phyloP scores from a whole-genome alignment of 768 basidiomycete species.

The Imleria badia region DNA sequence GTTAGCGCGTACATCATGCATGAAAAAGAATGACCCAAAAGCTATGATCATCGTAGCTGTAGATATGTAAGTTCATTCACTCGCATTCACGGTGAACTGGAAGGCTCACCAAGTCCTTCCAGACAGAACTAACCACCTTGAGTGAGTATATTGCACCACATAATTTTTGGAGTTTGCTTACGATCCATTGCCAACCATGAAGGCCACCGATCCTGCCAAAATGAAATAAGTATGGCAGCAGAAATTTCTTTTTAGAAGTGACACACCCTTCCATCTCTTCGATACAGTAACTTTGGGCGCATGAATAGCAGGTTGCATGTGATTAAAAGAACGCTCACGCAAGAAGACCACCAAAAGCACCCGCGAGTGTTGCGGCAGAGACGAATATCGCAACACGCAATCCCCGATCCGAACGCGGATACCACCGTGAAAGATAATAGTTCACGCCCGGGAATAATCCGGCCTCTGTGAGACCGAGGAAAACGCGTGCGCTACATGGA shows the following conservation, averaged over 20 bases:
- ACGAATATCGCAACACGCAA: constrained; percentile 62
- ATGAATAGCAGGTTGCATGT: not conserved
- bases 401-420: constrained; percentile 56
- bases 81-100: not conserved
- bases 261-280: constrained; percentile 34
- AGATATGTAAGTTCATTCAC: not conserved
- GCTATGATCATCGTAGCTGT: constrained; percentile 24
- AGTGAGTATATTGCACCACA: constrained; percentile 6
- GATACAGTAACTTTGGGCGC: constrained; percentile 31
- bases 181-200: constrained; percentile 39
- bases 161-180: constrained; percentile 11
- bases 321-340: constrained; percentile 34
- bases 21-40: constrained; percentile 42
- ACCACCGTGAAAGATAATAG: constrained; percentile 55
- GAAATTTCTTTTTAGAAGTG: constrained; percentile 11
- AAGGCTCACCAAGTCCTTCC: constrained; percentile 25
- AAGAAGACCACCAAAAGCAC: constrained; percentile 47
- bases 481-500: constrained; percentile 35
- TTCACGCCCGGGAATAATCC: constrained; percentile 43
- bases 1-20: constrained; percentile 46
- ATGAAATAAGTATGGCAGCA: not conserved
- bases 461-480: constrained; percentile 50
- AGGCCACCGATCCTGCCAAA: constrained; percentile 24
- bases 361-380: constrained; percentile 60
- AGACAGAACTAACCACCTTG: constrained; percentile 24